Base-by-base conservation (phyloP, 257 asterid species). In the Lycium barbarum region DNA sequence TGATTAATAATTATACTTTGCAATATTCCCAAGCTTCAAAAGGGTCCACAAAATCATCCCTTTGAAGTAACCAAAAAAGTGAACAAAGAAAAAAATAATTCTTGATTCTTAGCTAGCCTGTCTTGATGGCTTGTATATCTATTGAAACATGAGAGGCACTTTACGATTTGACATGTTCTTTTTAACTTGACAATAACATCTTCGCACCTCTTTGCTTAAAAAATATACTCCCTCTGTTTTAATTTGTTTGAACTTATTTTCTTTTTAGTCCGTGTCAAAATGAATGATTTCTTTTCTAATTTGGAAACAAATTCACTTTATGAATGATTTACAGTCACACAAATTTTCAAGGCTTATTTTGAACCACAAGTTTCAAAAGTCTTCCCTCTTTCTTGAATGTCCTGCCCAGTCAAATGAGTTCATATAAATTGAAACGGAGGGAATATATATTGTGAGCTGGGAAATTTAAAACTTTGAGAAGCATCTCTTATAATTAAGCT, bases 31-130 rank as follows among this genome's bases (percentile, higher is more conserved):
- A 78, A 78, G 82, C 82, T 51, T 53, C 82, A 14, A 7, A 7
- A 6, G 55, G 87, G 85, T 63, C 87, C 87, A 45, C 84, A 80
- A 85, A 86, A 83, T 63, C 79, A 58, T 45, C 76, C 26, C 55
- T 73, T 15, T 33, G 62, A 40, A 84, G 54, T 10, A 54, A 33
- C 58, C 54, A 47, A 61, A 14, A 33, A 47, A 18, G 36, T 38
- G 40, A 43, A 11, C 38, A 8, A 10, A 22, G 14, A 54, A 0
- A 9, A 47, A 74, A 0, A 3, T 2, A 13, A 51, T 51, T 14
- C 15, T 26, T 26, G 14, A 76, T 26, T 51, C 45, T 76, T 51
- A 22, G 9, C 15, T 26, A 76, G 20, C 59, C 47, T 58, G 70
- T 78, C 80, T 15, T 66, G 49, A 66, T 36, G 7, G 47, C 61